phyloP scores from a whole-genome alignment of 345 rosid genomes.

The Raphanus sativus region DNA sequence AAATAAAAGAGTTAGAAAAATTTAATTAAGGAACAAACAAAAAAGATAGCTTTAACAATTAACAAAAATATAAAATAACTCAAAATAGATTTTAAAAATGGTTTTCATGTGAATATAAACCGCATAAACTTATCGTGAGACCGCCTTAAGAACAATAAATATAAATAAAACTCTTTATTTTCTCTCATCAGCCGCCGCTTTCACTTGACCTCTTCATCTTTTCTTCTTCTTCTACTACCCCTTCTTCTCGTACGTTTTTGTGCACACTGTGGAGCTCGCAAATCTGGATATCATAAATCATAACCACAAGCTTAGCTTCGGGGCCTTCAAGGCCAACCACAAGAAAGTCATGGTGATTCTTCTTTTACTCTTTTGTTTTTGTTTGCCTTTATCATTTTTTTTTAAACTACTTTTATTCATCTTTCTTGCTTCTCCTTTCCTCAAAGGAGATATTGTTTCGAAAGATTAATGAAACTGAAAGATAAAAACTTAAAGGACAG shows the following conservation, averaged over 20 bases:
- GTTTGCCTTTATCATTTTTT: not conserved
- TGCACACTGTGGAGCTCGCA: constrained; percentile 27
- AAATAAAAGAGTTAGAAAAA: constrained; percentile 25
- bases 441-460: too few species aligned
- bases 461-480: too few species aligned
- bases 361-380: not conserved
- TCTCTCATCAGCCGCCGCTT: constrained; percentile 43
- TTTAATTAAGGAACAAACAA: constrained; percentile 21
- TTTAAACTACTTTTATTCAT: not conserved
- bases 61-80: constrained; percentile 16
- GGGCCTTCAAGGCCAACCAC: constrained; percentile 40
- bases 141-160: constrained; percentile 32
- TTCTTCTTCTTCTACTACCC: not conserved
- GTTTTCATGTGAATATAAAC: constrained; percentile 31
- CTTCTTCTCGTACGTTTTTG: constrained; percentile 16
- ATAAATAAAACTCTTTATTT: constrained; percentile 14
- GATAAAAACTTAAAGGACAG: too few species aligned
- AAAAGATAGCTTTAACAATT: constrained; percentile 24
- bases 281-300: constrained; percentile 38
- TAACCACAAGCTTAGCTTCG: constrained; percentile 31
- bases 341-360: constrained; percentile 52
- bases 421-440: too few species aligned
- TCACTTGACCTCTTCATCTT: constrained; percentile 24
- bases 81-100: not conserved
- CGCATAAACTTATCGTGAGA: constrained; percentile 37